A percentile compares a stretch with the other conserved stretches of the same genome.
These are phyloP conservation scores for Leccinum aurantiacum DNA, from an alignment of 768 basidiomycete species.

Conservation along the genomic window DNA sequence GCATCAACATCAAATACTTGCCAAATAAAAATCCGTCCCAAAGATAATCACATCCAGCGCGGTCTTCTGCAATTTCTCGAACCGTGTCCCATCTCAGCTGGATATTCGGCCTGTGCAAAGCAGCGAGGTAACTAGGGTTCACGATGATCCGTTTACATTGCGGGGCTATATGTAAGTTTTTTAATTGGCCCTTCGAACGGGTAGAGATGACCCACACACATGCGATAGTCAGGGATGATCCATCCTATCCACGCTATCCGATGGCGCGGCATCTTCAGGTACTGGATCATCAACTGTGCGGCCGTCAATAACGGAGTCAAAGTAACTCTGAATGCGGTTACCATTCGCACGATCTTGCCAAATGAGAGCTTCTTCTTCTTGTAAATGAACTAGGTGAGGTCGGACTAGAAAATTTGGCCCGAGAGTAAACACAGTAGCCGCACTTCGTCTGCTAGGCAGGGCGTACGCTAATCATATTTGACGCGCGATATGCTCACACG, in stretches of 20 bases:
- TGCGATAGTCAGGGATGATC: constrained; percentile 1
- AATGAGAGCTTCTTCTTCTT: neutral
- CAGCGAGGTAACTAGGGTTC: constrained; percentile 47
- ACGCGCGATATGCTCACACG: constrained; percentile 39
- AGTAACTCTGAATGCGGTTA: neutral
- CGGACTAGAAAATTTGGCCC: neutral
- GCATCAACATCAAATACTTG: neutral
- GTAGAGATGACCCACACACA: neutral
- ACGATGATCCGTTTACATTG: constrained; percentile 63
- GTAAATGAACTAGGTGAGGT: constrained; percentile 4
- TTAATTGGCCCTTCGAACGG: neutral
- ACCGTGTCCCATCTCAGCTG: constrained; percentile 34
- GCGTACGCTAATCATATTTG: constrained; percentile 40
- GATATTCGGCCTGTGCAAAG: constrained; percentile 49
- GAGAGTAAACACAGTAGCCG: neutral
- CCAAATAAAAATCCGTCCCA: constrained; percentile 8
- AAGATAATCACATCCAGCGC: constrained; percentile 3
- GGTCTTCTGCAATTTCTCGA: neutral
- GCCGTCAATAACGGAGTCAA: neutral
- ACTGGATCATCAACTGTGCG: neutral
- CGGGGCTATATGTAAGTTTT: constrained; percentile 36
- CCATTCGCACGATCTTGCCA: neutral
- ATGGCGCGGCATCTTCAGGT: neutral
- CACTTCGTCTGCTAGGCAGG: neutral
- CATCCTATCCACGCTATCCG: neutral